Evolutionary conservation across 805 yeast species (phyloP).

Genomic region (Kuraishia borneana): DNA sequence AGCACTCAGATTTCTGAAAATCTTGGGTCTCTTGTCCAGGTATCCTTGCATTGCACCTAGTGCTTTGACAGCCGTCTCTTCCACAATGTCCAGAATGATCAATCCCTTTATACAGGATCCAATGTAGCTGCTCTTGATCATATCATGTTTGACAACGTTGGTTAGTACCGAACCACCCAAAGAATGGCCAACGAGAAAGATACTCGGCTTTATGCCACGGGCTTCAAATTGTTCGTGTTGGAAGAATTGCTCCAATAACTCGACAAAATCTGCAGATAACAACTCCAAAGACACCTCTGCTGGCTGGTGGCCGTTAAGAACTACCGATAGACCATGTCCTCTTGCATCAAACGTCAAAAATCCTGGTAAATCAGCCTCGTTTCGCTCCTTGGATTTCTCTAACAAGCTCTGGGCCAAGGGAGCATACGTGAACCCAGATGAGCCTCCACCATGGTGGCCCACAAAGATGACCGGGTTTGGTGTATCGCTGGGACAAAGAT

Average conservation of each 20-base stretch:
- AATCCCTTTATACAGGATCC: conserved; percentile 45
- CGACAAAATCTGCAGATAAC: conserved; percentile 47
- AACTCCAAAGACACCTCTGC: conserved; percentile 32
- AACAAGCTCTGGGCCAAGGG: conserved; percentile 33
- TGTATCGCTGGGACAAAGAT: too few species aligned
- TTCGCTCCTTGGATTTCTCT: conserved; percentile 13
- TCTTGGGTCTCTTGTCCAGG: conserved; percentile 50
- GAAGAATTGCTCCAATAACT: conserved; percentile 31
- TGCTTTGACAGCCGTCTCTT: conserved; percentile 77
- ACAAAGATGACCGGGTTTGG: conserved; percentile 47
- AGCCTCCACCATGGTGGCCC: conserved; percentile 94
- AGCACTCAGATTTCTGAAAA: conserved; percentile 36
- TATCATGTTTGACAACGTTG: conserved; percentile 23
- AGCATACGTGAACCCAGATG: conserved; percentile 73
- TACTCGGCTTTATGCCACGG: conserved; percentile 15
- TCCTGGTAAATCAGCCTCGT: conserved; percentile 35
- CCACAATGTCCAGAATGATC: conserved; percentile 82
- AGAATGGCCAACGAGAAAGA: conserved; percentile 78
- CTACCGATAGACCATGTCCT: conserved; percentile 63
- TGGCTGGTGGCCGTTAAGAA: conserved; percentile 13
- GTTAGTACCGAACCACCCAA: conserved; percentile 85
- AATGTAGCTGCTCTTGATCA: conserved; percentile 8
- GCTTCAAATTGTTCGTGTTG: conserved; percentile 6
- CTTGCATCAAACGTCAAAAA: conserved; percentile 67
- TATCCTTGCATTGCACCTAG: conserved; percentile 58